A percentile compares a stretch with the other conserved stretches of the same genome.
These are phyloP conservation scores for Arabidopsis thaliana DNA, from an alignment of 345 rosid genomes.

Conservation along the genomic window DNA sequence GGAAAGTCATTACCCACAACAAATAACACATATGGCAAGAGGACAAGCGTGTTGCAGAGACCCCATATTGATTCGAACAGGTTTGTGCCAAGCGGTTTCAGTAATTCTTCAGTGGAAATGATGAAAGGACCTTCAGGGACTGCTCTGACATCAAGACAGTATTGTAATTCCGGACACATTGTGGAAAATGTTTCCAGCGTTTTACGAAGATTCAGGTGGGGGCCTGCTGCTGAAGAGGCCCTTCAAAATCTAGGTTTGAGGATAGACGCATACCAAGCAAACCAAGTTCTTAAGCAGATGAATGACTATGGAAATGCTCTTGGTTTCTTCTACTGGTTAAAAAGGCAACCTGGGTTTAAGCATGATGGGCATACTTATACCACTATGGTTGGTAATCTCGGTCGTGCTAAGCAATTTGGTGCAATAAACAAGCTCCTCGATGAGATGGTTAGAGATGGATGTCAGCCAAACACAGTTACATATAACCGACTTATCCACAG, in stretches of 20 bases:
- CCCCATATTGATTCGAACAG: conserved; percentile 48
- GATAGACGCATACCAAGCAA: conserved; percentile 85
- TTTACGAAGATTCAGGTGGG: conserved; percentile 68
- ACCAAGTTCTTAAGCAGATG: conserved; percentile 85
- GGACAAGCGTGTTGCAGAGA: conserved; percentile 53
- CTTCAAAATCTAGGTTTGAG: conserved; percentile 56
- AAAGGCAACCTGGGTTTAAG: conserved; percentile 67
- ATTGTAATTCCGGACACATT: conserved; percentile 44
- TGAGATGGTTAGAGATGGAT: conserved; percentile 82
- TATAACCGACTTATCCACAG: conserved; percentile 91
- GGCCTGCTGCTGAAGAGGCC: conserved; percentile 75
- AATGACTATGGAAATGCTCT: conserved; percentile 80
- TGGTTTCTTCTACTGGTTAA: conserved; percentile 86
- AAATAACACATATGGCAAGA: conserved; percentile 50
- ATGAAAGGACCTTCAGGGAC: conserved; percentile 48
- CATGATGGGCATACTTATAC: conserved; percentile 95
- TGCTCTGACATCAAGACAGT: conserved; percentile 52
- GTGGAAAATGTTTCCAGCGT: conserved; percentile 66
- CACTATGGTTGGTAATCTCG: conserved; percentile 93
- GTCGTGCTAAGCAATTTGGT: conserved; percentile 80
- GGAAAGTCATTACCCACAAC: conserved; percentile 20
- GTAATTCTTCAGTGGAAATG: conserved; percentile 51
- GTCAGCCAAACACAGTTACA: conserved; percentile 87
- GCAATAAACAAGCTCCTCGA: conserved; percentile 70
- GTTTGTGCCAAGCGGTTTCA: conserved; percentile 49